Conservation (phyloP, 2,329 filamentous ascomycete species). For the Cladosporium oxysporum region DNA sequence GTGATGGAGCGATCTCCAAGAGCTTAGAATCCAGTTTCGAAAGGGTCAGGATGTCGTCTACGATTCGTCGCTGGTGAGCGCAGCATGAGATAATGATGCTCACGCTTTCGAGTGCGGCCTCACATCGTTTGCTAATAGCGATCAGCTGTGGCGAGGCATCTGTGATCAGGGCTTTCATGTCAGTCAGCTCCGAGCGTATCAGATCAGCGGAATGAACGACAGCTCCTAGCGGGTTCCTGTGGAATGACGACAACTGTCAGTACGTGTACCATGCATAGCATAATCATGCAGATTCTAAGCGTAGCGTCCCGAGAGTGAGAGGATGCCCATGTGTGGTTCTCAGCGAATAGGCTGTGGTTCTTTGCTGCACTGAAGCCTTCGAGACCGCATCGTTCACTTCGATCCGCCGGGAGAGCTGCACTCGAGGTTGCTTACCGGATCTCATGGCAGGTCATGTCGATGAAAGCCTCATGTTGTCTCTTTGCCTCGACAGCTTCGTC, state of each 20-base stretch:
- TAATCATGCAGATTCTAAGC: background rate
- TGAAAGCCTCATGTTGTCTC: conserved; percentile 49
- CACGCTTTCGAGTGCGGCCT: conserved; percentile 8
- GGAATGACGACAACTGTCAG: background rate
- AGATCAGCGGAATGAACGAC: conserved; percentile 49
- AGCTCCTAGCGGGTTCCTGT: conserved; percentile 37
- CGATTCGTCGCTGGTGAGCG: conserved; percentile 45
- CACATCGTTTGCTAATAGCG: background rate
- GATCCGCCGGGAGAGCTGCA: background rate
- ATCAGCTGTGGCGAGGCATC: conserved; percentile 28
- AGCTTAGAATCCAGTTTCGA: conserved; percentile 47
- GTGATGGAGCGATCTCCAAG: conserved; percentile 34
- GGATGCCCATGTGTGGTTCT: background rate
- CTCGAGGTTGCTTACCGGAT: background rate
- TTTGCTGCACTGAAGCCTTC: background rate
- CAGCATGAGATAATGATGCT: conserved; percentile 46
- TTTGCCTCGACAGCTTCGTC: conserved; percentile 47
- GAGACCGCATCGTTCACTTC: too few species aligned
- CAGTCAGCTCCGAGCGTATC: conserved; percentile 36
- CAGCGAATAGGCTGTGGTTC: background rate
- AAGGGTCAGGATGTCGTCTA: conserved; percentile 43
- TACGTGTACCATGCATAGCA: conserved; percentile 21
- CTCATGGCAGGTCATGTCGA: conserved; percentile 45
- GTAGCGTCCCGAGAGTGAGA: background rate
- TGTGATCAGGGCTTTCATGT: conserved; percentile 22